Base-by-base conservation (phyloP, 495 filamentous ascomycete genomes). In the Apodospora peruviana region DNA sequence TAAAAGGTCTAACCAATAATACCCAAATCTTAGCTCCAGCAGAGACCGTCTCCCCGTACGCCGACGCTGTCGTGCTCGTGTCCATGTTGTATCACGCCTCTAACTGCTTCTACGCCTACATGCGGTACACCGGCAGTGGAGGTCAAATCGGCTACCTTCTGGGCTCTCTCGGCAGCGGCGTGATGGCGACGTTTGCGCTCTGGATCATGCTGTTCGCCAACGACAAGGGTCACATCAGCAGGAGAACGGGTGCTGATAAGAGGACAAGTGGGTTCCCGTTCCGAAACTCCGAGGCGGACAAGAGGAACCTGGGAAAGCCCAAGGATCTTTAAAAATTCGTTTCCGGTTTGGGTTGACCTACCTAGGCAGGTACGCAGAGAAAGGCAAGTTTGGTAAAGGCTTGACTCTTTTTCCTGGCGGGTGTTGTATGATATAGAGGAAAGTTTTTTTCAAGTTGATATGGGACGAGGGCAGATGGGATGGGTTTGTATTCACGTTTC, bases 191-290 rank as follows among this genome's bases (percentile, higher is more conserved):
- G 2, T 61, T 88, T 16, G 90, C 84, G 4, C 57, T 84, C 8
- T 94, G 87, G 87, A 83, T 82, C 54, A 54, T 89, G 43, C 57
- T 94, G 35, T 95, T 94, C 60, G 87, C 76, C 1, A 83, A 71
- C 34, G 80, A 76, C 19, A 67, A 78, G 53, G 81, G 79, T 2
- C 68, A 72, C 44, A 83, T 90, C 42, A 85, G 77, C 58, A 71
- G 77, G 50, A 79, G 77, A 64, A 91, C 85, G 0, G 87, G 87
- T 0, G 85, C 81, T 4, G 89, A 93, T 61, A 87, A 88, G 71
- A 75, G 86, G 59, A 88, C 80, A 12, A 80, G 84, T 49, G 85
- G 86, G 21, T 95, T 84, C 59, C 90, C 89, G n/a, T 94, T 91
- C 58, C 79, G 75, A 58, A 94, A 91, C n/a, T 22, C 24, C 1